Evolutionary conservation across 257 asterid genomes (phyloP).

Genomic region (Solanum stenotomum): DNA sequence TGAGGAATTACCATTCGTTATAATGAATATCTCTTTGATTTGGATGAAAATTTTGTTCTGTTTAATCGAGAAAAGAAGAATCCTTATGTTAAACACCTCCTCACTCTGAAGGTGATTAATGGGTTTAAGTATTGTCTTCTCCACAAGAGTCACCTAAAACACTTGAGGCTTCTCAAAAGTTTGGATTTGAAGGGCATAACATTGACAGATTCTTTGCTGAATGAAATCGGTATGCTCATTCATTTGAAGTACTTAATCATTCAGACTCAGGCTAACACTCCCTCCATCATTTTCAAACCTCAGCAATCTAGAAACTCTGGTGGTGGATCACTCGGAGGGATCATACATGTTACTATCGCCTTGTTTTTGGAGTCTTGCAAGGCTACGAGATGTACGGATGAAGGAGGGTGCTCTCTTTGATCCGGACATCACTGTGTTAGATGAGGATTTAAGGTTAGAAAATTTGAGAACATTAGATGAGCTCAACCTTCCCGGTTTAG

Average conservation of each 20-base stretch:
- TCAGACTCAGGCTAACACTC: background rate
- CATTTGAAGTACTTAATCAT: background rate
- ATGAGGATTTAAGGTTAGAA: background rate
- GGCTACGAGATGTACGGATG: background rate
- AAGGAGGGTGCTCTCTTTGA: rapidly evolving
- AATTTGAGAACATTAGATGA: background rate
- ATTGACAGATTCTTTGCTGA: too few relatives aligned
- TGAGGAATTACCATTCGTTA: background rate
- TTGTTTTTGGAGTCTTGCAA: background rate
- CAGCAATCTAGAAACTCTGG: background rate
- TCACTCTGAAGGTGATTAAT: background rate
- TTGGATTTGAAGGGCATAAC: too few relatives aligned
- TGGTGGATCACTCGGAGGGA: background rate
- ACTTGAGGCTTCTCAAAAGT: too few relatives aligned
- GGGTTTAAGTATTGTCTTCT: too few relatives aligned
- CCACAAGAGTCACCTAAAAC: too few relatives aligned
- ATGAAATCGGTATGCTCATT: too few relatives aligned
- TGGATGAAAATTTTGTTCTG: rapidly evolving
- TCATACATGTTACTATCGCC: background rate
- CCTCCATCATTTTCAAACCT: background rate
- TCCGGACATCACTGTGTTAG: background rate
- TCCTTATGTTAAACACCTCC: background rate
- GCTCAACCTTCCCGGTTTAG: background rate
- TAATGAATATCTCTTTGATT: rapidly evolving
- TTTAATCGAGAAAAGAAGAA: background rate